Evolutionary conservation across 768 basidiomycete species (phyloP), one percentile per base, ranked within the genome.

Genomic region (Lactarius pseudohatsudake): DNA sequence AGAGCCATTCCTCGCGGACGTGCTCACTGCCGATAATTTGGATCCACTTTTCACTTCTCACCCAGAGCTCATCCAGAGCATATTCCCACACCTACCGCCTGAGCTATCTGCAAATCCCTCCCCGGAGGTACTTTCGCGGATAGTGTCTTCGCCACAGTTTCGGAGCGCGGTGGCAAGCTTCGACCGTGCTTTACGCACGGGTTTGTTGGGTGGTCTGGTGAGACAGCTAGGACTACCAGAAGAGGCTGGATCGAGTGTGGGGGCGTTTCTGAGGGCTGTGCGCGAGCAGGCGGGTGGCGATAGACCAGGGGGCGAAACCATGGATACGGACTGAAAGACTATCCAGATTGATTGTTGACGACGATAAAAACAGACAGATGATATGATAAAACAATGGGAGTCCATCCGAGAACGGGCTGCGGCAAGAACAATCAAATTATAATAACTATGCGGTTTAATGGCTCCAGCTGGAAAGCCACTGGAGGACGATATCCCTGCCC

Each of bases 121-220:
- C 1, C 78, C 84, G 3, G 88, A 93, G 61, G 86, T 80, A 3
- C 79, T 97, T 8, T 82, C 89, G 63, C 85, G 86, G 40, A 86
- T 95, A 70, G 85, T 96, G 67, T 84, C 86, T 77, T 91, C 91
- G 1, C 89, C 92, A 0, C 94, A 91, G 71, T 94, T 96, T 78
- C 88, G 90, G 66, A 79, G 85, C 6, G 89, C 91, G 1, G 90
- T 95, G 22, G 79, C 84, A 3, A 90, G 84, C 74, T 84, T 97
- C 57, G 94, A 97, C 74, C 87, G 90, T 72, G 94, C 93, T 7
- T 79, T 97, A 62, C 80, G 88, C 59, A 94, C 91, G 0, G 94
- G 94, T 9, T 76, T 93, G 59, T 78, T 95, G 2, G 88, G 87
- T 7, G 85, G 82, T 1, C 80, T 96, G 22, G 92, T 96, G 64